phyloP scores from a whole-genome alignment of 2,329 filamentous ascomycete species.

The Cladosporium sp. region DNA sequence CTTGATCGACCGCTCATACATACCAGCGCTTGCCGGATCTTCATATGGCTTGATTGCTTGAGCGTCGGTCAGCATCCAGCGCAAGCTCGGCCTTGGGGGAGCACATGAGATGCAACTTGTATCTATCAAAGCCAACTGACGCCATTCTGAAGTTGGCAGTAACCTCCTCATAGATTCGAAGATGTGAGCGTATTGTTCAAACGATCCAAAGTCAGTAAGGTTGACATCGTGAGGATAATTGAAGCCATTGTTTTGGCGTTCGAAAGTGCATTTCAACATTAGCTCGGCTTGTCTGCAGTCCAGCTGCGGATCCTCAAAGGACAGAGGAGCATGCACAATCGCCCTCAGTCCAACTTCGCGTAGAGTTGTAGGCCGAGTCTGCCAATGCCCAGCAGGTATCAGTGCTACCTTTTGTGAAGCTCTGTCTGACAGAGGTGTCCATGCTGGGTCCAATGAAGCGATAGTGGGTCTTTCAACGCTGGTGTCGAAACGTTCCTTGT shows the following conservation, averaged over 20 bases:
- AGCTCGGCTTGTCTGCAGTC: conserved; percentile 3
- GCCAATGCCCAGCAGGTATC: neutral
- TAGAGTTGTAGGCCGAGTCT: neutral
- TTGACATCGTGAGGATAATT: neutral
- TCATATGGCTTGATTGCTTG: conserved; percentile 44
- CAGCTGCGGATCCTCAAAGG: neutral
- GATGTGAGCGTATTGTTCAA: conserved; percentile 18
- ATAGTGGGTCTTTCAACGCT: conserved; percentile 45
- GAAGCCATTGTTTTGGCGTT: neutral
- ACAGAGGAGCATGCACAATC: neutral
- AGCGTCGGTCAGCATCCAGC: conserved; percentile 34
- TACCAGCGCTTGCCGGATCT: conserved; percentile 46
- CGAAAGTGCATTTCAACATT: neutral
- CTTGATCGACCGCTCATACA: conserved; percentile 51
- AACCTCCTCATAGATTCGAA: conserved; percentile 25
- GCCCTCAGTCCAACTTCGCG: neutral
- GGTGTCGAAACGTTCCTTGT: conserved; percentile 43
- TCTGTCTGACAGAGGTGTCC: conserved; percentile 36
- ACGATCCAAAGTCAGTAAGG: conserved; percentile 8
- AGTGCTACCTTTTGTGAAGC: neutral
- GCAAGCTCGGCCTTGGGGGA: conserved; percentile 34
- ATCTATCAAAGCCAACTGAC: neutral
- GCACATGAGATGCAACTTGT: conserved; percentile 31
- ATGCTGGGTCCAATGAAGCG: conserved; percentile 44
- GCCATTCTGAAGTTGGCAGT: conserved; percentile 19